Evolutionary conservation across 257 asterid genomes (phyloP).

Genomic region (Thymus mandschuricus): DNA sequence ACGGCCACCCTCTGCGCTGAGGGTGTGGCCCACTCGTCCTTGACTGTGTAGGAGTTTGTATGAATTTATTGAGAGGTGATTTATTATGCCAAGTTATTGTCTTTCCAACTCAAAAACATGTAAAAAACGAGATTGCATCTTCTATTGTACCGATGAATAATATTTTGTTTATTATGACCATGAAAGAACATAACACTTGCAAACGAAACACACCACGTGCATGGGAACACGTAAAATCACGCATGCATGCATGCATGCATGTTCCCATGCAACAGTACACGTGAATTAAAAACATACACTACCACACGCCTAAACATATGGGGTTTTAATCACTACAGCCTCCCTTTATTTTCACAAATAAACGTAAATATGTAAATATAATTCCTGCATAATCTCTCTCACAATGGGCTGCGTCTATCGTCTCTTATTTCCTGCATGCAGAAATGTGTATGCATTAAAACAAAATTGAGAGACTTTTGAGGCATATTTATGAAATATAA

Average conservation of each 20-base stretch:
- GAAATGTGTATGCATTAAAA: no score
- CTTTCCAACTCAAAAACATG: no score
- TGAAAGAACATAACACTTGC: not conserved
- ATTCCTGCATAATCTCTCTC: constrained; percentile 3
- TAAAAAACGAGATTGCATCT: no score
- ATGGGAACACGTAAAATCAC: constrained; percentile 1
- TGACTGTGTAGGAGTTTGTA: no score
- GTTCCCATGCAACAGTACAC: constrained; percentile 20
- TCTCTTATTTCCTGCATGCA: constrained; percentile 19
- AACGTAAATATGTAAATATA: not conserved
- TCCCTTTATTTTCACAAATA: not conserved
- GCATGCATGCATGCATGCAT: not conserved
- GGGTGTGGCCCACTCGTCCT: no score
- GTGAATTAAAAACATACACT: not conserved
- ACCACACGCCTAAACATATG: not conserved
- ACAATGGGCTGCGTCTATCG: constrained; percentile 1
- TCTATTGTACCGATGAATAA: no score
- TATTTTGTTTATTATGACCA: not conserved
- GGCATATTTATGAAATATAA: not conserved
- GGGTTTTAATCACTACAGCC: not conserved
- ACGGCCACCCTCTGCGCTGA: no score
- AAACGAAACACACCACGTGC: not conserved
- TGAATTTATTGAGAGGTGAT: no score
- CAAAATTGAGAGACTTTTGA: no score
- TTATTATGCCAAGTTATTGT: no score